Evolutionary conservation across 2,329 filamentous ascomycete genomes (phyloP), one percentile per base, ranked within the genome.

Genomic region (Trematosphaeria pertusa): DNA sequence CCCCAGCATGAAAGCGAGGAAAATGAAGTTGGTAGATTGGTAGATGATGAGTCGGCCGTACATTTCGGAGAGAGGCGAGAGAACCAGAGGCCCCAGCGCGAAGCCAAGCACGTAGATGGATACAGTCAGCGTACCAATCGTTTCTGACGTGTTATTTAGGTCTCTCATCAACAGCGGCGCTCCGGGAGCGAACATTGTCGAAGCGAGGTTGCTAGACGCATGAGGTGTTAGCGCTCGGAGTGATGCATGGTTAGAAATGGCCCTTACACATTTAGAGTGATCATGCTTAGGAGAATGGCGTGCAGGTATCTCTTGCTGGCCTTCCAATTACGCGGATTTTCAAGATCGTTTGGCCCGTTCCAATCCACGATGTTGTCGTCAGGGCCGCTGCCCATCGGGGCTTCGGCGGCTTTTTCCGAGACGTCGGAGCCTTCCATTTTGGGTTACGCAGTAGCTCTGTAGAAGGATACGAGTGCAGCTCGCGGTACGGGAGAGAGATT

Each of bases 1-100:
- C 3, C 50, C 61, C 11, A 76, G 32, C 6, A 43, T 54, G 32
- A 62, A 62, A 10, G 34, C 34, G 9, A 55, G 36, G 41, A 48
- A 61, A 21, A 52, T 20, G n/a, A 58, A 19, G 33, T 59, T 59
- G 40, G 37, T 41, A 12, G 5, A 19, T 10, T 65, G 52, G 43
- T 72, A 73, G 8, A 73, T 56, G 5, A 64, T 64, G 19, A 70
- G 58, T 14, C 69, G 64, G 2, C 72, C 71, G 33, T 65, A 71
- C 37, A 70, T 63, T 45, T 73, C 71, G 19, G 69, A 70, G 1
- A 72, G 43, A 0, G 71, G 69, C 0, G 63, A 63, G 5, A 71
- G 52, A 4, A 72, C 7, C 14, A 62, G 47, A 4, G 61, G 61
- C 3, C 59, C 61, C 28, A 61, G 15, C 2, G 57, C 62, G 24